Evolutionary conservation across 345 rosid species (phyloP), one percentile per base, ranked within the genome.

Genomic region (Salix brachista): DNA sequence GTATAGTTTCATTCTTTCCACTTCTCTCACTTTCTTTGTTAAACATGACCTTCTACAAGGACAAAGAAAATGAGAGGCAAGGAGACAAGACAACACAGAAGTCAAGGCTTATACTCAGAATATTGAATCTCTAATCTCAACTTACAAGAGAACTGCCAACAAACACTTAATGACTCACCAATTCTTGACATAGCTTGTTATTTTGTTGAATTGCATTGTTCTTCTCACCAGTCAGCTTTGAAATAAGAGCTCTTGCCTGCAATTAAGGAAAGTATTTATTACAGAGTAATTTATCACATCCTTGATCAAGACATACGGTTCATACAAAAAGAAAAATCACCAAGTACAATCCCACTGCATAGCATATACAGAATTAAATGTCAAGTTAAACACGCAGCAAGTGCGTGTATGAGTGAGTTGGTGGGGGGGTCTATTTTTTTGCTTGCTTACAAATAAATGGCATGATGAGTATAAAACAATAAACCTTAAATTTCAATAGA

Each of bases 191-290:
- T 77, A 91, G 89, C 84, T 83, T 87, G 81, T 62, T 82, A 78
- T 78, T 87, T 83, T 77, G 93, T 73, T 86, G 93, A 69, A 89
- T 72, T 14, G 89, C 96, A 75, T 16, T 84, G 46, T 81, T 87
- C 75, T 86, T 91, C 56, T 91, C 96, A 80, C 85, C 90, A 1
- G 86, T 88, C 84, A 91, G 83, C 89, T 88, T 88, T 44, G 87
- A 77, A 54, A 89, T 78, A 50, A 89, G 86, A 71, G 86, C 74
- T 79, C 70, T 88, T 14, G 85, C 88, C 96, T 89, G 89, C 83
- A 83, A 75, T 64, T 62, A 69, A n/a, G 67, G 65, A 52, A 75
- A 70, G 76, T 9, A 36, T 18, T 50, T 30, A 34, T 30, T 23
- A 1, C 11, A 58, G 64, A 11, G 52, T 67, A 77, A 74, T 50